Base-by-base conservation (phyloP, 495 filamentous ascomycete genomes). In the Lasiosphaeria hispida region DNA sequence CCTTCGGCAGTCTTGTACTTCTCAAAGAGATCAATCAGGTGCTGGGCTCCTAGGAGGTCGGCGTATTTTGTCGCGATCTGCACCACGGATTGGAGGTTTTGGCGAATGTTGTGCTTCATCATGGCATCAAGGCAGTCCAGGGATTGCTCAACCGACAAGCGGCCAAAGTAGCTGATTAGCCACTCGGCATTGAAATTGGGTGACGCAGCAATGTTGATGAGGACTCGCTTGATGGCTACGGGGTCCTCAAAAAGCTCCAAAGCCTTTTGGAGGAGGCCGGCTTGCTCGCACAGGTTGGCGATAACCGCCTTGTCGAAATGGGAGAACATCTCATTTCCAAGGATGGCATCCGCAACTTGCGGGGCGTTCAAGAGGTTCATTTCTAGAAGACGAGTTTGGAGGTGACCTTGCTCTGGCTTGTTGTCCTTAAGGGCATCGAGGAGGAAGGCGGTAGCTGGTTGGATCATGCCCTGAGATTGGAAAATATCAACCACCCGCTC, bases 341-440 rank as follows among this genome's bases (percentile, higher is more conserved):
- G 84, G 62, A 99, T 97, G 15, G 94, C 94, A 72, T 97, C 94
- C 6, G 94, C 94, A 49, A 99, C 94, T 71, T 97, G 95, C 10
- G 94, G 92, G 0, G 95, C 95, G 66, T 96, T 93, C 70, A 93
- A 73, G 56, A 99, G 78, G 70, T 99, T 99, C 92, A 99, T 97
- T 80, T 99, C 94, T 44, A 99, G 77, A 18, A 99, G 80, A 54
- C 92, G 87, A 37, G 94, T 99, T 72, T 99, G 94, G 47, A 97
- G 80, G 62, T 91, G 85, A 44, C 85, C 93, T 59, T 99, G 91
- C 71, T 97, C 95, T 4, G 92, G 93, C 64, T 87, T 87, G 77
- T 99, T 96, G 54, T 89, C 89, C 73, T 94, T 91, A 43, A 99
- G 79, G 13, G 90, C 92, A 71, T 97, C 95, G 19, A 99, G 82